Evolutionary conservation across 768 basidiomycete species (phyloP).

Genomic region (Galerina sulciceps): DNA sequence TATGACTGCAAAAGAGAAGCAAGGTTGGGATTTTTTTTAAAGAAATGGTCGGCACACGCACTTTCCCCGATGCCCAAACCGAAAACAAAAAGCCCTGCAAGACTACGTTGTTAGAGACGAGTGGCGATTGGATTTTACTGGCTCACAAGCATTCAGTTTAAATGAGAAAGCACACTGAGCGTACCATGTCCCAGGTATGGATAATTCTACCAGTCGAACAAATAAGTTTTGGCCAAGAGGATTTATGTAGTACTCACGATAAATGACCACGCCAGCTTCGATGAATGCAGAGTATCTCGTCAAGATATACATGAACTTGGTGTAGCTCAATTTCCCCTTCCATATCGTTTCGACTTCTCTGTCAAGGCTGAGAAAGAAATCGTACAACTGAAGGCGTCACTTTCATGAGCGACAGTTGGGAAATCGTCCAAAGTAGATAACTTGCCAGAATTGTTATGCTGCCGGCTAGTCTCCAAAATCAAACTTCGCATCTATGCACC

Average conservation of each 20-base stretch:
- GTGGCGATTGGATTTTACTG: neutral
- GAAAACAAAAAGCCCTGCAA: conserved; percentile 19
- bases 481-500: neutral
- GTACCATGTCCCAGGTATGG: conserved; percentile 15
- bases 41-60: neutral
- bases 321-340: conserved; percentile 15
- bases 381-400: conserved; percentile 16
- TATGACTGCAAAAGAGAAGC: conserved; percentile 5
- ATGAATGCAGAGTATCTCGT: conserved; percentile 24
- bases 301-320: conserved; percentile 23
- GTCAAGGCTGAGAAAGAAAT: conserved; percentile 21
- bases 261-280: conserved; percentile 23
- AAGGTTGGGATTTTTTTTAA: neutral
- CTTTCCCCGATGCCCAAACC: conserved; percentile 21
- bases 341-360: conserved; percentile 21
- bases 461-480: neutral
- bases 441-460: conserved; percentile 13
- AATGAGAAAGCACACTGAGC: conserved; percentile 10
- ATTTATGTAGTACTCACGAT: conserved; percentile 12
- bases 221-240: neutral
- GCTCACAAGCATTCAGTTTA: conserved; percentile 16
- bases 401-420: neutral
- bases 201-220: conserved; percentile 3
- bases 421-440: neutral
- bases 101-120: too few relatives aligned